Base-by-base conservation (phyloP, 108 stramenopile species). In the Discostella pseudostelligera region DNA sequence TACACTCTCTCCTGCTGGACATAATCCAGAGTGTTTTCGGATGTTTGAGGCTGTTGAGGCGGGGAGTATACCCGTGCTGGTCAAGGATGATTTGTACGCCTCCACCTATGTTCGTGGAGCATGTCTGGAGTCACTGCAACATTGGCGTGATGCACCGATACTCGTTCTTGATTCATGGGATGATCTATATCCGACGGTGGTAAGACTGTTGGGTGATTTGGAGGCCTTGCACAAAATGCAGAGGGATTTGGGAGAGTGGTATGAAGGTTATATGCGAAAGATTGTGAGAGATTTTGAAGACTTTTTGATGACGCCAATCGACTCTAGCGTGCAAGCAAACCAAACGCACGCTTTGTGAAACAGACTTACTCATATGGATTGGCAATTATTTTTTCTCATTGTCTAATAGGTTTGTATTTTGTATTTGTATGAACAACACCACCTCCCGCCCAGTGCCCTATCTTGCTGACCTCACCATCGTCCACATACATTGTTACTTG, bases 1-100 rank as follows among this genome's bases (percentile, higher is more conserved):
- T 35, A 81, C 81, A 8, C 16, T 81, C 11, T 67, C 77, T 12
- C 81, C 81, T 9, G 45, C 60, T 11, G 81, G 81, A 26, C 81
- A 81, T 65, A 81, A 81, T 56, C 77, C 81, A 8, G 81, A 81
- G 39, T 78, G 72, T 12, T 81, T 78, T 57, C 76, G 81, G 39
- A 25, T 81, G 16, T 81, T 57, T 12, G 81, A 81, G 50, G 76
- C 76, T 14, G 69, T 78, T 0, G 62, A 74, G 40, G 72, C 76
- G 39, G 81, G 81, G 13, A 69, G 67, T 13, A 81, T 81, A 17
- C 81, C 81, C 7, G 51, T 80, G 1, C 16, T 80, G 4, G 68
- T 63, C 28, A 28, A 53, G 13, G 17, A 53, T 20, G 51, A 53
- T 29, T 19, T 53, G 11, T 29, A 53, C 16, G 48, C n/a, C n/a